Evolutionary conservation across 1,139 yeast genomes (phyloP).

Genomic region (Saccharomyces hybrid): DNA sequence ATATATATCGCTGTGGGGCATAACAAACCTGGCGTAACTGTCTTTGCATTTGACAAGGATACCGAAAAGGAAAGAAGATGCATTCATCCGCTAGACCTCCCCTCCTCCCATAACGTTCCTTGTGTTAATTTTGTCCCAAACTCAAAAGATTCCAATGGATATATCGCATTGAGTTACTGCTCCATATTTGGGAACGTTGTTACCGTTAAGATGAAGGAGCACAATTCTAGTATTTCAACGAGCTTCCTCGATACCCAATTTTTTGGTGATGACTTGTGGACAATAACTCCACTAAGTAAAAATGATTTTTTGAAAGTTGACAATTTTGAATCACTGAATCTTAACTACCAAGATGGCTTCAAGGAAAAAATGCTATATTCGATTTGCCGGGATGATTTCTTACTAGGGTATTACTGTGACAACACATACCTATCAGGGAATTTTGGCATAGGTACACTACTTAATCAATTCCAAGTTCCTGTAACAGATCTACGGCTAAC

Average conservation of each 20-base stretch:
- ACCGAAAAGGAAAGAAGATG: neutral
- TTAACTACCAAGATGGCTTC: slow-evolving; percentile 16
- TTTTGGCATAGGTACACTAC: slow-evolving; percentile 22
- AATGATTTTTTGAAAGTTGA: slow-evolving; percentile 17
- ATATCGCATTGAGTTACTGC: slow-evolving; percentile 12
- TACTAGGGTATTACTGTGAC: slow-evolving; percentile 14
- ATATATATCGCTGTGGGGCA: slow-evolving; percentile 21
- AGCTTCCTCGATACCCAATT: slow-evolving; percentile 15
- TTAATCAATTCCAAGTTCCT: slow-evolving; percentile 26
- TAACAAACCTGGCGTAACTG: slow-evolving; percentile 19
- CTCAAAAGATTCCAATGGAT: slow-evolving; percentile 8
- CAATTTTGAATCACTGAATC: slow-evolving; percentile 18
- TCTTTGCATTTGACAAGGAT: slow-evolving; percentile 11
- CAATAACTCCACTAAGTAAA: slow-evolving; percentile 15
- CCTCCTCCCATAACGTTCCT: slow-evolving; percentile 16
- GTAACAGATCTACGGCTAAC: slow-evolving; percentile 11
- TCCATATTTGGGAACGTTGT: slow-evolving; percentile 19
- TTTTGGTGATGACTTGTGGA: slow-evolving; percentile 17
- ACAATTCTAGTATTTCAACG: slow-evolving; percentile 5
- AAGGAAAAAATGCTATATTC: slow-evolving; percentile 16
- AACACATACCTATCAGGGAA: slow-evolving; percentile 13
- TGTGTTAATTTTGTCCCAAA: slow-evolving; percentile 14
- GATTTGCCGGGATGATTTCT: slow-evolving; percentile 16
- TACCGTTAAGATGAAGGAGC: slow-evolving; percentile 4
- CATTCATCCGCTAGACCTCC: slow-evolving; percentile 7